These are phyloP conservation scores for Pythium periplocum DNA, from an alignment of 352 stramenopile genomes.

Conservation along the genomic window DNA sequence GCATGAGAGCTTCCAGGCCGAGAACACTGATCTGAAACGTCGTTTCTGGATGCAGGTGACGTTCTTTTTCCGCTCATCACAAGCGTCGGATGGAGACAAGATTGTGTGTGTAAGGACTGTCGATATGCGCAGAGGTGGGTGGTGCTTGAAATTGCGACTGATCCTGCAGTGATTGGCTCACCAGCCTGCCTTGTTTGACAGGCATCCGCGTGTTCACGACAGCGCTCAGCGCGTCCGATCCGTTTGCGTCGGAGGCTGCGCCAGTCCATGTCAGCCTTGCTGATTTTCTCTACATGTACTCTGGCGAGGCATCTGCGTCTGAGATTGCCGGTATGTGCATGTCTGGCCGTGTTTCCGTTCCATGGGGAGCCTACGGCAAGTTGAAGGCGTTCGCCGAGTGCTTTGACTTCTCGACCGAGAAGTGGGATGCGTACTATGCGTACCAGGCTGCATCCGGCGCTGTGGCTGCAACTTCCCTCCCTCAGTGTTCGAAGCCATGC, in stretches of 20 bases:
- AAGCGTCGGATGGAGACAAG: constrained; percentile 23
- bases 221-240: constrained; percentile 38
- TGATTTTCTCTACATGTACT: constrained; percentile 88
- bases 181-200: constrained; percentile 7
- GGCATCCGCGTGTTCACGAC: constrained; percentile 47
- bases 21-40: constrained; percentile 10
- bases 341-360: constrained; percentile 76
- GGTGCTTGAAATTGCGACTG: background rate
- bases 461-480: constrained; percentile 17
- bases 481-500: constrained; percentile 49
- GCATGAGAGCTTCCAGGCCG: no score
- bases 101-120: constrained; percentile 72
- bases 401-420: constrained; percentile 82
- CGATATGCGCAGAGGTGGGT: constrained; percentile 62
- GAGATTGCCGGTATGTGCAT: constrained; percentile 84
- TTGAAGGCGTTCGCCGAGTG: constrained; percentile 81
- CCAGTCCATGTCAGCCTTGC: constrained; percentile 69
- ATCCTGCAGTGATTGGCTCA: no score
- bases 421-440: constrained; percentile 76
- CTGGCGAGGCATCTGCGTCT: constrained; percentile 58
- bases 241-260: constrained; percentile 56
- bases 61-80: constrained; percentile 67
- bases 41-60: constrained; percentile 41
- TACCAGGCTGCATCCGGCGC: constrained; percentile 24
- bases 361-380: constrained; percentile 79